phyloP scores from a whole-genome alignment of 2,329 filamentous ascomycete species.

The Coleophoma crateriformis region DNA sequence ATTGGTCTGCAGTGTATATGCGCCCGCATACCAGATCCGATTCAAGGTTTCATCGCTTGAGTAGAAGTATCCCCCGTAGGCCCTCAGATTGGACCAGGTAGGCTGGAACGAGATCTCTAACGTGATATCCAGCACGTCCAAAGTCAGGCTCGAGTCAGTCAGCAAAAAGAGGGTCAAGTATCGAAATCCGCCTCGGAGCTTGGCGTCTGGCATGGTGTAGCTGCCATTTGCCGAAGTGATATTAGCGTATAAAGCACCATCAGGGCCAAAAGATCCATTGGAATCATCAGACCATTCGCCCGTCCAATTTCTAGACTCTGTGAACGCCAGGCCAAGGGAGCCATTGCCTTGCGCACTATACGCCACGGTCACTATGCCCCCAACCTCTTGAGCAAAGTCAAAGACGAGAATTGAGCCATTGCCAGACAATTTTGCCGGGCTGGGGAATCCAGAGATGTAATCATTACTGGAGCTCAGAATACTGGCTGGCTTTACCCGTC shows the following conservation, averaged over 20 bases:
- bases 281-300: conserved; percentile 41
- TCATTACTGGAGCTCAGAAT: conserved; percentile 10
- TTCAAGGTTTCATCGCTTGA: conserved; percentile 44
- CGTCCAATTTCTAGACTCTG: conserved; percentile 29
- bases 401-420: conserved; percentile 48
- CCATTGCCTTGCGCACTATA: conserved; percentile 36
- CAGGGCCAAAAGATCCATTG: conserved; percentile 37
- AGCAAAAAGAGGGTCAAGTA: conserved; percentile 43
- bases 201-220: conserved; percentile 36
- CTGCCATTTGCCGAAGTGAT: conserved; percentile 29
- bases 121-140: conserved; percentile 24
- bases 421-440: conserved; percentile 11
- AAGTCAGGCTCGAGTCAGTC: conserved; percentile 17
- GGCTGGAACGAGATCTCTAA: conserved; percentile 34
- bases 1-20: conserved; percentile 34
- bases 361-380: conserved; percentile 44
- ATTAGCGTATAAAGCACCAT: conserved; percentile 40
- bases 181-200: conserved; percentile 45
- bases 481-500: conserved; percentile 30
- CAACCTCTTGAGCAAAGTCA: conserved; percentile 52
- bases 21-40: conserved; percentile 45
- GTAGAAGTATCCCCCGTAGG: conserved; percentile 50
- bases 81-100: conserved; percentile 34
- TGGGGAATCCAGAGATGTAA: conserved; percentile 16
- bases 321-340: conserved; percentile 36